These are phyloP conservation scores for Exophiala bonariae DNA, from an alignment of 2,329 filamentous ascomycete species.

Conservation along the genomic window DNA sequence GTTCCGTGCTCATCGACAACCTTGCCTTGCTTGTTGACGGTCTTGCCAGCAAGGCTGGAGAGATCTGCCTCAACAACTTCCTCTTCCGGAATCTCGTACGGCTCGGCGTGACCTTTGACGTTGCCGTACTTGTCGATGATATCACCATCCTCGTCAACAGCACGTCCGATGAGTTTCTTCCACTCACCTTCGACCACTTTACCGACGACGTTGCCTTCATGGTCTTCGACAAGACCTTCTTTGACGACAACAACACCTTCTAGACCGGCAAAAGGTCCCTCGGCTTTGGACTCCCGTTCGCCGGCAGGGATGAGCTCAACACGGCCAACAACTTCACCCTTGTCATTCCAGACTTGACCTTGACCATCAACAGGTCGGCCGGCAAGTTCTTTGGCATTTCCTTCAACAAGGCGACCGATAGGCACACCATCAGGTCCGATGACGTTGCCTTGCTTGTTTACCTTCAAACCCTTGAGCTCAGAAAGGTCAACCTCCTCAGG, in stretches of 20 bases:
- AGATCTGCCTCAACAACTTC: conserved; percentile 52
- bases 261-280: conserved; percentile 59
- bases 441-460: conserved; percentile 61
- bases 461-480: conserved; percentile 52
- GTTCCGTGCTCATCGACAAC: conserved; percentile 61
- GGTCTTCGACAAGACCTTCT: conserved; percentile 66
- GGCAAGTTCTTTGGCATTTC: conserved; percentile 56
- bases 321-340: conserved; percentile 57
- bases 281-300: conserved; percentile 55
- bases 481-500: conserved; percentile 51
- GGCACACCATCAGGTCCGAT: conserved; percentile 55
- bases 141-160: conserved; percentile 79
- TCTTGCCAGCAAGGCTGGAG: conserved; percentile 61
- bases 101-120: conserved; percentile 60
- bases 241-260: conserved; percentile 59
- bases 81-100: conserved; percentile 52
- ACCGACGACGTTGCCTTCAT: conserved; percentile 76
- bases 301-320: conserved; percentile 59
- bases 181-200: conserved; percentile 68
- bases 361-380: conserved; percentile 57
- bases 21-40: conserved; percentile 64
- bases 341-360: conserved; percentile 57
- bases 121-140: conserved; percentile 74
- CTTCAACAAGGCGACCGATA: conserved; percentile 57
- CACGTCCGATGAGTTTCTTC: conserved; percentile 70